phyloP scores from a whole-genome alignment of 306 rosid genomes.

The Sechiopsis laciniata region DNA sequence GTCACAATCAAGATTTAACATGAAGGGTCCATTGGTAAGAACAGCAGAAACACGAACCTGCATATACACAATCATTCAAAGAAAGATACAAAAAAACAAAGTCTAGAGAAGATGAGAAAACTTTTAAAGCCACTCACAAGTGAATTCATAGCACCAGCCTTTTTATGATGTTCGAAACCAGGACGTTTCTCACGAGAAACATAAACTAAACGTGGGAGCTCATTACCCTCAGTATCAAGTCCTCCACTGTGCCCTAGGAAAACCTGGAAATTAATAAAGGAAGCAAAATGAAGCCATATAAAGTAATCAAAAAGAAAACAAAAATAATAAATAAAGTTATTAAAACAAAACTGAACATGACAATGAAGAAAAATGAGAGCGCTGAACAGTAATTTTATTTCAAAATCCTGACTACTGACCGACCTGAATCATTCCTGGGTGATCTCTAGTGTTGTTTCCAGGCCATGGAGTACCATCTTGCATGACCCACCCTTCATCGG shows the following conservation, averaged over 20 bases:
- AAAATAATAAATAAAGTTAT: background rate
- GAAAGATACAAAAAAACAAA: background rate
- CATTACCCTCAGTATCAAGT: constrained; percentile 83
- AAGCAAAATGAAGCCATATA: background rate
- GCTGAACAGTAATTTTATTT: background rate
- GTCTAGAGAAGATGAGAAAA: background rate
- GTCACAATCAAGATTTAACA: constrained; percentile 98
- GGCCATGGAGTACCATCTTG: constrained; percentile 99
- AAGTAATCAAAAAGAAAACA: background rate
- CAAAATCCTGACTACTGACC: constrained; percentile 37
- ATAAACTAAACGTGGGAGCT: constrained; percentile 86
- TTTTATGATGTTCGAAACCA: constrained; percentile 98
- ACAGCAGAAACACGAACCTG: constrained; percentile 98
- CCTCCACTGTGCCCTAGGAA: constrained; percentile 99
- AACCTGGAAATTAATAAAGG: constrained; percentile 41
- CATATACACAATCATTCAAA: constrained; percentile 18
- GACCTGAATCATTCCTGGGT: constrained; percentile 99
- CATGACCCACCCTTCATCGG: constrained; percentile 98
- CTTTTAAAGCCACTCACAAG: constrained; percentile 55
- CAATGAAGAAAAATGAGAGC: background rate
- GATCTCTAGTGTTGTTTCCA: constrained; percentile 95
- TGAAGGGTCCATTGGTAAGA: constrained; percentile 92
- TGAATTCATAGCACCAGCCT: constrained; percentile 99
- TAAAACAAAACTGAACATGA: background rate
- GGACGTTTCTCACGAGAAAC: constrained; percentile 99